phyloP scores from a whole-genome alignment of 2,329 filamentous ascomycete species.

The Pseudofabraea citricarpa region DNA sequence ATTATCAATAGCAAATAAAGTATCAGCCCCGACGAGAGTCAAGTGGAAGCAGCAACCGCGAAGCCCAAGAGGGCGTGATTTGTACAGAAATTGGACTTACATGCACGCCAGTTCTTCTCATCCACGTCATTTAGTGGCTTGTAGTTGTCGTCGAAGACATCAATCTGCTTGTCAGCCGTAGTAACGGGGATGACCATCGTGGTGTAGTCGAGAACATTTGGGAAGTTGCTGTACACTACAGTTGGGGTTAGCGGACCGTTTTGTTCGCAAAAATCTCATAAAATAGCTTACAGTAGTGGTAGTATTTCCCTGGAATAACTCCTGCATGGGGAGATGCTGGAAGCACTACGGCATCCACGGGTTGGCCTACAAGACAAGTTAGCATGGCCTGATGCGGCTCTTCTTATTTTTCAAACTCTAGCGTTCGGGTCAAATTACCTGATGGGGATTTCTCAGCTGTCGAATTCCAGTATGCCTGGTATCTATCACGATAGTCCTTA shows the following conservation, averaged over 20 bases:
- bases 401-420: too few relatives aligned
- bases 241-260: too few relatives aligned
- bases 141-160: slow-evolving; percentile 33
- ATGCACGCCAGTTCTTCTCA: not conserved
- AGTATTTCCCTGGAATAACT: too few relatives aligned
- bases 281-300: not conserved
- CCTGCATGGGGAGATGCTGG: not conserved
- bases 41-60: not conserved
- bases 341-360: not conserved
- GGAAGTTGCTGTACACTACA: slow-evolving; percentile 1
- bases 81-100: not conserved
- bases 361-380: not conserved
- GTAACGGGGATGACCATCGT: slow-evolving; percentile 50
- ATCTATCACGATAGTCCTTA: not conserved
- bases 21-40: not conserved
- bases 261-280: not conserved
- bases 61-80: too few relatives aligned
- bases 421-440: too few relatives aligned
- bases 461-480: not conserved
- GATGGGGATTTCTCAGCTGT: too few relatives aligned
- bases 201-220: slow-evolving; percentile 52
- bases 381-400: too few relatives aligned
- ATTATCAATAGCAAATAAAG: not conserved
- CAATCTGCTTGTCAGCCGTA: slow-evolving; percentile 43
- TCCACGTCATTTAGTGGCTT: not conserved